Evolutionary conservation across 1,139 yeast species (phyloP).

Genomic region (Spencermartinsiella ligniputridi): DNA sequence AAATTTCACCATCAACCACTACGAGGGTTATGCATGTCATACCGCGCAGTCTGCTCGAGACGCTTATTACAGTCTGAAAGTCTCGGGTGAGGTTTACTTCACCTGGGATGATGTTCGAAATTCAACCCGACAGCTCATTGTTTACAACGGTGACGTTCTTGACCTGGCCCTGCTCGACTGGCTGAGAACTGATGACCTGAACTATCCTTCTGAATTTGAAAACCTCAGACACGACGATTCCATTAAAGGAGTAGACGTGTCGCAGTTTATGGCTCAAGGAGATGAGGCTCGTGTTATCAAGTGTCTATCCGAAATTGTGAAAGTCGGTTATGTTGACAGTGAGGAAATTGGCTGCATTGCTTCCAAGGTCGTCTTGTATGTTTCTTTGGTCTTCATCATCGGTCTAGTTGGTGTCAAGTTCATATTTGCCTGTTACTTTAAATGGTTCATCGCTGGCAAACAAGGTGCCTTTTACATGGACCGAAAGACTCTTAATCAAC

Average conservation of each 20-base stretch:
- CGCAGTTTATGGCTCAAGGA: slow-evolving; percentile 67
- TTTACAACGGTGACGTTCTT: slow-evolving; percentile 81
- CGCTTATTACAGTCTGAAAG: slow-evolving; percentile 57
- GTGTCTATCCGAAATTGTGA: slow-evolving; percentile 81
- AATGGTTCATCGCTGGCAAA: slow-evolving; percentile 70
- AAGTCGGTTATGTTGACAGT: slow-evolving; percentile 85
- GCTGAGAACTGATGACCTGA: slow-evolving; percentile 63
- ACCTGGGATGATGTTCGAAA: slow-evolving; percentile 84
- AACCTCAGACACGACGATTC: slow-evolving; percentile 51
- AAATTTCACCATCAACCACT: slow-evolving; percentile 51
- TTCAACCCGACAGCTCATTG: slow-evolving; percentile 71
- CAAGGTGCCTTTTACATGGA: slow-evolving; percentile 75
- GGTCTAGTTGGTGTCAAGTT: slow-evolving; percentile 75
- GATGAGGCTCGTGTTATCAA: slow-evolving; percentile 67
- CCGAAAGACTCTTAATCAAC: slow-evolving; percentile 48
- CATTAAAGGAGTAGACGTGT: slow-evolving; percentile 74
- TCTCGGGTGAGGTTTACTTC: slow-evolving; percentile 73
- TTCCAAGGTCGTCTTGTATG: slow-evolving; percentile 71
- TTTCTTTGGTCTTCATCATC: slow-evolving; percentile 78
- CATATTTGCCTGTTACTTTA: slow-evolving; percentile 79
- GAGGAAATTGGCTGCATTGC: slow-evolving; percentile 96
- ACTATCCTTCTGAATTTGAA: slow-evolving; percentile 69
- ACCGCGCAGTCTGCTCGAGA: slow-evolving; percentile 65
- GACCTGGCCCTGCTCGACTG: slow-evolving; percentile 74
- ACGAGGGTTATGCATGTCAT: slow-evolving; percentile 90